Evolutionary conservation across 129 eudicot genomes (phyloP), one percentile per base, ranked within the genome.

Genomic region (Solidago caesia): DNA sequence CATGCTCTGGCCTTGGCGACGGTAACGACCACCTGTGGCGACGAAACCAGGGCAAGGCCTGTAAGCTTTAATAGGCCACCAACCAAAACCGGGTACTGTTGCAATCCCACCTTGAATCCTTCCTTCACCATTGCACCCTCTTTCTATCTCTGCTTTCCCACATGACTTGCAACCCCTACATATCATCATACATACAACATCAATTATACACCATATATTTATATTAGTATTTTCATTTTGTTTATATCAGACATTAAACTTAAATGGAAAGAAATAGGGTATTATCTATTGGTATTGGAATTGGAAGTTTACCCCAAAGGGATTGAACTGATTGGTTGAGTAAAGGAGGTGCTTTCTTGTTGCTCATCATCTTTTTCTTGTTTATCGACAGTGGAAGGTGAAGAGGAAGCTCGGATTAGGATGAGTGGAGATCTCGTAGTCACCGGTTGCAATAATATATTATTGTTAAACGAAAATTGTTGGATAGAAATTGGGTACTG

Each of bases 61-160:
- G 48, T 90, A 93, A 73, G 98, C 98, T 78, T 93, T 93, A 7
- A 93, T 93, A 1, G 98, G 98, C 98, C 98, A 93, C 98, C 98
- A 93, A 52, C 98, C 98, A 56, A 93, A 93, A 25, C 98, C 98
- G 4, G 97, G 98, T 16, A 90, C 83, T 4, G 96, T 93, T 56
- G 98, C 98, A 0, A 93, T 93, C 45, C 98, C 98, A 33, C 98
- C 98, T 85, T 93, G 98, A 53, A 93, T 88, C 78, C 98, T 83
- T 39, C 98, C 98, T 65, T 93, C 97, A 33, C 98, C 98, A 3
- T 93, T 90, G 58, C 98, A 93, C 9, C 96, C 96, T 6, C 79
- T 85, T 56, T 90, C 97, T 16, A 88, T 77, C 84, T 90, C 92
- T 65, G 77, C 71, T 65, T 80, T 93, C 43, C 97, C 97, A 79